phyloP scores from a whole-genome alignment of 768 basidiomycete species.

The Suillus subalutaceus region DNA sequence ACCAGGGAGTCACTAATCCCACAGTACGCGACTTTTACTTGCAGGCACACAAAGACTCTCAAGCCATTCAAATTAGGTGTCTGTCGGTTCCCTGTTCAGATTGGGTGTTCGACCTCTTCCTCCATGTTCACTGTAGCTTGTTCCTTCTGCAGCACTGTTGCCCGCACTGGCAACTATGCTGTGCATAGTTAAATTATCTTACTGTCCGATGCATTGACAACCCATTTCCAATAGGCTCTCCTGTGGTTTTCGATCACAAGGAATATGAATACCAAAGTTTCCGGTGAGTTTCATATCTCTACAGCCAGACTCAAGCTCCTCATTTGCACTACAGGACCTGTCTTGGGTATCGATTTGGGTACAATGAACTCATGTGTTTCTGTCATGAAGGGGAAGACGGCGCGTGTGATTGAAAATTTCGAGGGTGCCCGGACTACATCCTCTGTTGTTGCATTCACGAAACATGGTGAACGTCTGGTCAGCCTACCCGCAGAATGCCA shows the following conservation, averaged over 20 bases:
- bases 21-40: too few species aligned
- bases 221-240: conserved; percentile 48
- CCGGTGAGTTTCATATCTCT: conserved; percentile 50
- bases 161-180: conserved; percentile 66
- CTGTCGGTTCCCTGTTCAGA: too few species aligned
- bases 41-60: too few species aligned
- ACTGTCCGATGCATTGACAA: conserved; percentile 10
- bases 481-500: conserved; percentile 97
- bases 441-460: conserved; percentile 98
- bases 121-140: conserved; percentile 76
- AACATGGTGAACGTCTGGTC: conserved; percentile 95
- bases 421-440: conserved; percentile 98
- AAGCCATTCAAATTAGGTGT: too few species aligned
- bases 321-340: conserved; percentile 58
- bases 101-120: conserved; percentile 48
- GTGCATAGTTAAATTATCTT: conserved; percentile 39
- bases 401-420: conserved; percentile 95
- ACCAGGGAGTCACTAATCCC: too few species aligned
- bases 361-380: conserved; percentile 92
- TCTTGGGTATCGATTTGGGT: conserved; percentile 96
- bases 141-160: conserved; percentile 59
- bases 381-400: conserved; percentile 93
- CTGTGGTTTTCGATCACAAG: conserved; percentile 78
- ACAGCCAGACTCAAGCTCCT: conserved; percentile 3
- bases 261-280: conserved; percentile 96